These are phyloP conservation scores for Strigomonas culicis DNA, from an alignment of 208 protist species.

Conservation along the genomic window DNA sequence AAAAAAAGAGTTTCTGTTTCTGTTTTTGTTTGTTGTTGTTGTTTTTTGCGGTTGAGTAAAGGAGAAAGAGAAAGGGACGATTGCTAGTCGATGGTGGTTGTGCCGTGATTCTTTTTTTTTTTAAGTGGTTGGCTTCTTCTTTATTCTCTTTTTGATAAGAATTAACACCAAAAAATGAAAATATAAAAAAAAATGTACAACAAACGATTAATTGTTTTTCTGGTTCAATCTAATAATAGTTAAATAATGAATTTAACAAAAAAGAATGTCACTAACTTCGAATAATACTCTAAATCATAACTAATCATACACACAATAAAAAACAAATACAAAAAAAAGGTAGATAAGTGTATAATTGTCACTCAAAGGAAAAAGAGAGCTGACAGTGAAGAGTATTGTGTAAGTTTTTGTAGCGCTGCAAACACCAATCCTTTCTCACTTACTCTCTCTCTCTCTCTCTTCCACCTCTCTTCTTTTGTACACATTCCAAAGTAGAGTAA, in stretches of 20 bases:
- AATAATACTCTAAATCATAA: too few species aligned
- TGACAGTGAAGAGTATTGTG: too few species aligned
- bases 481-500: not conserved
- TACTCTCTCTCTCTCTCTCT: not conserved
- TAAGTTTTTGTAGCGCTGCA: too few species aligned
- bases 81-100: not conserved
- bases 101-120: constrained; percentile 12
- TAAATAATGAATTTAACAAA: too few species aligned
- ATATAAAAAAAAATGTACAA: constrained; percentile 7
- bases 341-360: too few species aligned
- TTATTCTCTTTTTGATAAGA: constrained; percentile 9
- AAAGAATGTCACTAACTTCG: too few species aligned
- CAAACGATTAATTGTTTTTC: too few species aligned
- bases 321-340: not conserved
- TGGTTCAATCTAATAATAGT: too few species aligned
- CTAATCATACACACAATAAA: constrained; percentile 7
- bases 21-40: not conserved
- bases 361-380: too few species aligned
- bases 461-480: not conserved
- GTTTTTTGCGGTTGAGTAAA: too few species aligned
- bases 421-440: not conserved
- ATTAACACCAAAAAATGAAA: not conserved
- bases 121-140: constrained; percentile 1
- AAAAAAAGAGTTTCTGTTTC: not conserved
- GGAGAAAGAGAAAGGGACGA: not conserved